phyloP scores from a whole-genome alignment of 495 filamentous ascomycete species.

The Thozetella sp. region DNA sequence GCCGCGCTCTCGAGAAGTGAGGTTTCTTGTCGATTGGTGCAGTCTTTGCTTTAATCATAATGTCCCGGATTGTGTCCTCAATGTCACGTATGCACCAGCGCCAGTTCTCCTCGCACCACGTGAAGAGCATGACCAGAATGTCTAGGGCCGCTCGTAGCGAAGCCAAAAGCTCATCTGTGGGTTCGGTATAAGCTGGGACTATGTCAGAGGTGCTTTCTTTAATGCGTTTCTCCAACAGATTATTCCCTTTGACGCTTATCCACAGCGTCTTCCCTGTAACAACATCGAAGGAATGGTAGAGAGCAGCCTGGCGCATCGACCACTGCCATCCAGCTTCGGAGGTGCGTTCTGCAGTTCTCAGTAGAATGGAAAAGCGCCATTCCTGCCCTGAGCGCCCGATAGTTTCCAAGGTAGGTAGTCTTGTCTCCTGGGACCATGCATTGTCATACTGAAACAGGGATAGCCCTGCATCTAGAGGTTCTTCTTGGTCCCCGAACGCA shows the following conservation, averaged over 20 bases:
- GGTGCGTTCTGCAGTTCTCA: conserved; percentile 40
- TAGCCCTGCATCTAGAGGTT: conserved; percentile 7
- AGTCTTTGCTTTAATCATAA: conserved; percentile 3
- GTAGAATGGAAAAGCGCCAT: conserved; percentile 36
- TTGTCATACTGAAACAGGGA: conserved; percentile 24
- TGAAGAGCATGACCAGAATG: conserved; percentile 35
- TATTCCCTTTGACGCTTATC: conserved; percentile 44
- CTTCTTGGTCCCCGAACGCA: conserved; percentile 36
- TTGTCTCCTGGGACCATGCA: conserved; percentile 9
- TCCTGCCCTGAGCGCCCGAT: conserved; percentile 40
- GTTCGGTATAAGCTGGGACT: conserved; percentile 7
- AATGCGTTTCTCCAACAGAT: conserved; percentile 32
- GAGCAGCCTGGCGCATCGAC: conserved; percentile 38
- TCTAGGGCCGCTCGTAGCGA: conserved; percentile 29
- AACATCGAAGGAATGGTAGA: conserved; percentile 46
- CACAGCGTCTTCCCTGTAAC: conserved; percentile 30
- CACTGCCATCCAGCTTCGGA: conserved; percentile 24
- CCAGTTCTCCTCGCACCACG: conserved; percentile 50
- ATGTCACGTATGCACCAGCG: conserved; percentile 42
- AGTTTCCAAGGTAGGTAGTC: conserved; percentile 17
- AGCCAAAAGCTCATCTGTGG: neutral
- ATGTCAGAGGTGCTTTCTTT: conserved; percentile 11
- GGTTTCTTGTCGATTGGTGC: conserved; percentile 1
- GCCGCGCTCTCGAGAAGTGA: neutral
- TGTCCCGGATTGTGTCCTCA: conserved; percentile 27